A percentile compares a stretch with the other conserved stretches of the same genome.
Evolutionary conservation across 2,329 filamentous ascomycete species (phyloP).

Genomic region (Berkeleyomyces rouxiae): DNA sequence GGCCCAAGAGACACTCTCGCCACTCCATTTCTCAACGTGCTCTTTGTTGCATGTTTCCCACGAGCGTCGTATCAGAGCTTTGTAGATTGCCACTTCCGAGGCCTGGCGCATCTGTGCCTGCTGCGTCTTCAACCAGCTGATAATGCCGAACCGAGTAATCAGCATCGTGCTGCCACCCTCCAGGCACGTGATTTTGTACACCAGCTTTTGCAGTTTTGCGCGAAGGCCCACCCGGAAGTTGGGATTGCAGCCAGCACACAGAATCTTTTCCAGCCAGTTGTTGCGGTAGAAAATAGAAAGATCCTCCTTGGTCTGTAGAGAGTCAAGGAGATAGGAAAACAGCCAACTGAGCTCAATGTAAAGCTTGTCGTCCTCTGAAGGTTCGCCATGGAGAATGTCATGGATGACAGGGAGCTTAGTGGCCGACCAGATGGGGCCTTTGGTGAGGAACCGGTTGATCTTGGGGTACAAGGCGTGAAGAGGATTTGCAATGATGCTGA

Average conservation of each 20-base stretch:
- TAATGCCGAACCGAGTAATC: constrained; percentile 55
- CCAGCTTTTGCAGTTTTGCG: constrained; percentile 40
- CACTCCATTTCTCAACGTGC: constrained; percentile 14
- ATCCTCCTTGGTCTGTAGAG: constrained; percentile 42
- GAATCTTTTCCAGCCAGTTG: constrained; percentile 57
- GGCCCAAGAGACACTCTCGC: constrained; percentile 5
- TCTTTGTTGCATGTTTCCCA: constrained; percentile 50
- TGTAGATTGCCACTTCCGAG: constrained; percentile 33
- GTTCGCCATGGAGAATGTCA: constrained; percentile 44
- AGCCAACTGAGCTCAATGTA: constrained; percentile 62
- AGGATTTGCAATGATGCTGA: constrained; percentile 57
- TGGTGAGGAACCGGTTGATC: constrained; percentile 68
- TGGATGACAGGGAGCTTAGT: constrained; percentile 57
- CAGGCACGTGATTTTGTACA: constrained; percentile 51
- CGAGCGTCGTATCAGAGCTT: constrained; percentile 38
- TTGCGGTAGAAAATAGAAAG: constrained; percentile 43
- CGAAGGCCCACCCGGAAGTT: constrained; percentile 43
- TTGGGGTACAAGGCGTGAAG: constrained; percentile 74
- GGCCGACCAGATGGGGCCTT: constrained; percentile 57
- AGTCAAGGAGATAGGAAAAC: constrained; percentile 51
- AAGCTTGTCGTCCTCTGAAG: constrained; percentile 55
- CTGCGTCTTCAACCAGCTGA: constrained; percentile 47
- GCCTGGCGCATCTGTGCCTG: constrained; percentile 25
- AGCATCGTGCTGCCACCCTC: constrained; percentile 64
- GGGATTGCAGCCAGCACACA: constrained; percentile 52